These are phyloP conservation scores for Kwoniella botswanensis DNA, from an alignment of 768 basidiomycete genomes.

Conservation along the genomic window DNA sequence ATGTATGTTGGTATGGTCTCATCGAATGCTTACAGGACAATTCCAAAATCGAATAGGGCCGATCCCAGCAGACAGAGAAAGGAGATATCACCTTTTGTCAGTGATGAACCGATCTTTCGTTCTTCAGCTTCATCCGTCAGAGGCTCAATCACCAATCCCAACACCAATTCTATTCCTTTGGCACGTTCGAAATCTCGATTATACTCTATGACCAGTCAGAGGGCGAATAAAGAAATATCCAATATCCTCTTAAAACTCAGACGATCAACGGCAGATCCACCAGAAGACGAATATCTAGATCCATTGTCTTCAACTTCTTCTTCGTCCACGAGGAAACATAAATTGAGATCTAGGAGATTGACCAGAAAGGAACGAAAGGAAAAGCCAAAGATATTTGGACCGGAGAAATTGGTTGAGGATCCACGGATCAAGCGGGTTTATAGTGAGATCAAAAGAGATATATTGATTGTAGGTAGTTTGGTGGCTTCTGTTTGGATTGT, in stretches of 20 bases:
- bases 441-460: slow-evolving; percentile 43
- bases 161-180: slow-evolving; percentile 3
- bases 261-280: neutral
- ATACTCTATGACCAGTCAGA: slow-evolving; percentile 11
- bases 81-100: slow-evolving; percentile 36
- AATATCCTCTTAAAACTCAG: slow-evolving; percentile 11
- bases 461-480: slow-evolving; percentile 40
- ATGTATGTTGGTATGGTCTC: neutral
- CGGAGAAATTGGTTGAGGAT: slow-evolving; percentile 47
- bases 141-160: slow-evolving; percentile 1
- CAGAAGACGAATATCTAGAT: slow-evolving; percentile 8
- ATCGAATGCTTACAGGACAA: neutral
- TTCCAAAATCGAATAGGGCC: neutral
- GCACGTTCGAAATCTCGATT: slow-evolving; percentile 14
- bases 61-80: slow-evolving; percentile 3
- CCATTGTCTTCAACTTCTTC: slow-evolving; percentile 1
- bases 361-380: slow-evolving; percentile 1
- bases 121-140: slow-evolving; percentile 7
- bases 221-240: slow-evolving; percentile 18
- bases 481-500: slow-evolving; percentile 34
- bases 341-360: neutral
- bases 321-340: neutral
- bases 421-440: slow-evolving; percentile 40
- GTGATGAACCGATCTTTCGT: neutral
- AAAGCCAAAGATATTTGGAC: slow-evolving; percentile 45